Percentiles rank a stretch among this genome's conserved stretches.
phyloP scores from a whole-genome alignment of 495 filamentous ascomycete species.

The Stereocaulon alpinum region DNA sequence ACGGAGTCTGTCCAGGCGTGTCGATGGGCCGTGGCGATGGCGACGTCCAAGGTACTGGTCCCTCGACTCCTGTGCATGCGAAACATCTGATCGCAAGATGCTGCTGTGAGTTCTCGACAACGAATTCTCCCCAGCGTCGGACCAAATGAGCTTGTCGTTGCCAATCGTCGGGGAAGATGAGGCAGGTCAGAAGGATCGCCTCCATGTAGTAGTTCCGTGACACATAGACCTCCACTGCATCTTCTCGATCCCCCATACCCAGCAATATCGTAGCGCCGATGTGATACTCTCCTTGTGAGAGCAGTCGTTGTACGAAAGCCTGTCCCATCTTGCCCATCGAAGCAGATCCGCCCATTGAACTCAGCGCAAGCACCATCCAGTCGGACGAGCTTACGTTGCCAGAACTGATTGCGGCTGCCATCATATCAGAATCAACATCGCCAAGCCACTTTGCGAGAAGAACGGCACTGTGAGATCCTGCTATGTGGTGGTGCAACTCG shows the following conservation, averaged over 20 bases:
- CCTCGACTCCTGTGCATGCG: conserved; percentile 67
- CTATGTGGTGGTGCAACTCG: conserved; percentile 63
- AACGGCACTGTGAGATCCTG: conserved; percentile 63
- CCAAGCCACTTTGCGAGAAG: conserved; percentile 87
- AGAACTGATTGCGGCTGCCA: conserved; percentile 61
- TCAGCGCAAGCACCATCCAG: conserved; percentile 95
- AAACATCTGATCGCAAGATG: conserved; percentile 89
- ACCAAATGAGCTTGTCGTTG: conserved; percentile 78
- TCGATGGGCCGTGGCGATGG: conserved; percentile 32
- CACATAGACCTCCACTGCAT: conserved; percentile 93
- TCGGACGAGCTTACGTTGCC: conserved; percentile 81
- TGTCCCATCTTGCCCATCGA: conserved; percentile 86
- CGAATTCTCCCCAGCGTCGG: conserved; percentile 89
- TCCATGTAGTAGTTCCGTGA: conserved; percentile 89
- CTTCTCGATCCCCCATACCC: conserved; percentile 83
- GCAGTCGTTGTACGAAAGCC: conserved; percentile 80
- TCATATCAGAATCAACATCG: conserved; percentile 69
- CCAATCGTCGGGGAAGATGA: conserved; percentile 72
- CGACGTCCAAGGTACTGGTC: conserved; percentile 74
- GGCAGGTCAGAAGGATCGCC: conserved; percentile 68
- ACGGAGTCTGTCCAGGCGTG: conserved; percentile 54
- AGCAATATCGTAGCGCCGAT: conserved; percentile 84
- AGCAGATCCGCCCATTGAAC: conserved; percentile 66
- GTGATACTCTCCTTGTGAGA: conserved; percentile 86
- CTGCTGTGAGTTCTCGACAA: conserved; percentile 74